Conservation (phyloP, 2,329 filamentous ascomycete genomes). For the Fusarium veterinarium region DNA sequence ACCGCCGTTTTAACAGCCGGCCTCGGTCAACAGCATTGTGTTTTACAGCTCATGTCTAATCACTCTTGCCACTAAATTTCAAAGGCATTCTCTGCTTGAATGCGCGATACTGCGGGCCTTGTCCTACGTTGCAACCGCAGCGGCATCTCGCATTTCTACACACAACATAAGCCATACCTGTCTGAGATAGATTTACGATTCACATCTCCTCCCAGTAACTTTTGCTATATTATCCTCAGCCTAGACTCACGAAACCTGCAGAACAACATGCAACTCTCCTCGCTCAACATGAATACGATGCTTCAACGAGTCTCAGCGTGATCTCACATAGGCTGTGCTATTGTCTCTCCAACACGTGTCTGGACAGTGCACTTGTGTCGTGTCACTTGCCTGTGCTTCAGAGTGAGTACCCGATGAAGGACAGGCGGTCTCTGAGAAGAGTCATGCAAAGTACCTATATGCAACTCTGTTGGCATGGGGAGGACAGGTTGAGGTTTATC, state of each 20-base stretch:
- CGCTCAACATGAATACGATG: slow-evolving; percentile 10
- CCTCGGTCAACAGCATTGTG: background rate
- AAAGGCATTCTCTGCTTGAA: slow-evolving; percentile 2
- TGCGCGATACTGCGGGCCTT: slow-evolving; percentile 15
- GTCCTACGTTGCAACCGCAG: slow-evolving; percentile 39
- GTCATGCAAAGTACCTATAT: slow-evolving; percentile 22
- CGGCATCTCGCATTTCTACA: slow-evolving; percentile 38
- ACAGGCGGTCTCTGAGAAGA: slow-evolving; percentile 23
- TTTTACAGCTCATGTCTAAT: slow-evolving; percentile 4
- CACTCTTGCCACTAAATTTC: slow-evolving; percentile 1
- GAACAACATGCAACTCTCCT: background rate
- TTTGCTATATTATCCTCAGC: background rate
- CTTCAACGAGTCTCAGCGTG: background rate
- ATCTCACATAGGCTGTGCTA: slow-evolving; percentile 22
- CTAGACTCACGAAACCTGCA: background rate
- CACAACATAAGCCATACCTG: slow-evolving; percentile 31
- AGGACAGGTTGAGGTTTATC: slow-evolving; percentile 24
- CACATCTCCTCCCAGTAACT: background rate
- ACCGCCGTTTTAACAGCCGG: background rate
- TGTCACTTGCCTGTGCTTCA: slow-evolving; percentile 31
- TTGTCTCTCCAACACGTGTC: slow-evolving; percentile 37
- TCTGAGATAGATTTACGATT: slow-evolving; percentile 27
- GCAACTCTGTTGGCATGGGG: background rate
- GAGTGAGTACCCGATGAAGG: slow-evolving; percentile 32
- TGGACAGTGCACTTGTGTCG: slow-evolving; percentile 18